Evolutionary conservation across 352 stramenopile genomes (phyloP).

Genomic region (Pythium myriotylum): DNA sequence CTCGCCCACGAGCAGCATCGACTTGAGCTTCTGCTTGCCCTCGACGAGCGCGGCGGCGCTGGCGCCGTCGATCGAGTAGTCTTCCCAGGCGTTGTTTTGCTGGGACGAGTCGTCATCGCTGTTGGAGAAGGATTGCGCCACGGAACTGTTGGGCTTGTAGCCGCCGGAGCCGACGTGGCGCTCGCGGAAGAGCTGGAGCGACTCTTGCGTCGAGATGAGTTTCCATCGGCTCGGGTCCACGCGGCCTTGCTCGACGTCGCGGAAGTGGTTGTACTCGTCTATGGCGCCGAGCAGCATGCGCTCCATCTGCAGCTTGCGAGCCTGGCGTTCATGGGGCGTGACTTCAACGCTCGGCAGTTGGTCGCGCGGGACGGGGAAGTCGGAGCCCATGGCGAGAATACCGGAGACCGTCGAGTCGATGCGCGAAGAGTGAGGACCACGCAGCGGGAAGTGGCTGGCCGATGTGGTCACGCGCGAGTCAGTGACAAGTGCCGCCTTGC

Average conservation of each 20-base stretch:
- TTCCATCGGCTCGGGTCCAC: conserved; percentile 19
- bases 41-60: conserved; percentile 17
- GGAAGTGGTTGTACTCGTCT: conserved; percentile 23
- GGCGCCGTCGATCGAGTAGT: conserved; percentile 33
- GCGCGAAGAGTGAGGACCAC: not conserved
- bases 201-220: conserved; percentile 11
- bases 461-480: not conserved
- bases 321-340: conserved; percentile 12
- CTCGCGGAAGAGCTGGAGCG: conserved; percentile 13
- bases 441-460: not conserved
- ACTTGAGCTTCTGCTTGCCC: conserved; percentile 2
- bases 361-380: conserved; percentile 37
- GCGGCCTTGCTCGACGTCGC: conserved; percentile 8
- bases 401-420: not conserved
- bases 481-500: too few relatives aligned
- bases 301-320: conserved; percentile 21
- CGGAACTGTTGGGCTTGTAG: not conserved
- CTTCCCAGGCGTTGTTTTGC: conserved; percentile 13
- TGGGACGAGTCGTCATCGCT: conserved; percentile 5
- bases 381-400: conserved; percentile 25
- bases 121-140: not conserved
- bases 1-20: conserved; percentile 52
- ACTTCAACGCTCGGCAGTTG: conserved; percentile 29
- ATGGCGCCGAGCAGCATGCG: conserved; percentile 29
- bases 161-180: conserved; percentile 6